Evolutionary conservation across 306 rosid species (phyloP), one percentile per base, ranked within the genome.

Genomic region (Dalbergia cultrata): DNA sequence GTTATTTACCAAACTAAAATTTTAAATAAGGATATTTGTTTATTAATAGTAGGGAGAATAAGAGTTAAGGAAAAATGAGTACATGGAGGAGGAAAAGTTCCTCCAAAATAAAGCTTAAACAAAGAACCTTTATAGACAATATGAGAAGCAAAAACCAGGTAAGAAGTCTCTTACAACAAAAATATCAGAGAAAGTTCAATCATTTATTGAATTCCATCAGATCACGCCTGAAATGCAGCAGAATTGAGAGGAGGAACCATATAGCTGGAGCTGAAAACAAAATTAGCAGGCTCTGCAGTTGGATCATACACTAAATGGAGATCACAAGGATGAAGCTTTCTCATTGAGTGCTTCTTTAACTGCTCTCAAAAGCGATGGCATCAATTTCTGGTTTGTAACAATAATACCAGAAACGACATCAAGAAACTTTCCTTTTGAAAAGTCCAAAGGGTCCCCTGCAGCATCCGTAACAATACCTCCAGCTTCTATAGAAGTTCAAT

Each of bases 371-470:
- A 84, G 87, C 1, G 86, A 87, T n/a, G 99, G 99, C 99, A 93
- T 95, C 88, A 95, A 70, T 75, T 88, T 93, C 89, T 86, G 89
- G 83, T 95, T 95, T 53, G 97, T 90, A 50, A 90, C 99, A 56
- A 95, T 84, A 53, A 93, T 95, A 77, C 99, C 99, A 2, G 91
- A 73, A 60, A 77, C 91, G 63, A 95, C 80, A 84, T 93, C 97
- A 50, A 95, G 96, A 81, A 84, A 93, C 81, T 75, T 90, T 70
- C 98, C 99, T 83, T 87, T 90, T 2, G 99, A 93, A 67, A 95
- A 95, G 77, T 95, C 97, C 92, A 90, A 67, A 13, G 96, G 91
- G 72, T 91, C 91, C 74, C 98, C 99, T 0, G 92, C 97, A 79
- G 94, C 98, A 80, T 93, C 99, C 3, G 86, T 67, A 76, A 45